These are phyloP conservation scores for Arthrobotrys sphaeroides DNA, from an alignment of 2,329 filamentous ascomycete species.

Conservation along the genomic window DNA sequence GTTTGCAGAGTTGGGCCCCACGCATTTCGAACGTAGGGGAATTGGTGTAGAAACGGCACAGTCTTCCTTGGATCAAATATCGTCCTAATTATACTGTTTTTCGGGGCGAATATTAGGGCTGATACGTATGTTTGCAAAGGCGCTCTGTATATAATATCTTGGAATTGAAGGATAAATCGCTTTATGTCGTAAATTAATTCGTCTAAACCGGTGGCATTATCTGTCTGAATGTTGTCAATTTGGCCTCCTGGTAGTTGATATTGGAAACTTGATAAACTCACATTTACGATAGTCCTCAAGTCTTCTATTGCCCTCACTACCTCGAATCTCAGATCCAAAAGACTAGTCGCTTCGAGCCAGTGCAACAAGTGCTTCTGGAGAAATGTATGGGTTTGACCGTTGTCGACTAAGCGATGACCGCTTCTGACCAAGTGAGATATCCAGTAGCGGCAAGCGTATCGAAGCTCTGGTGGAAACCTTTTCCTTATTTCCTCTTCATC, in stretches of 20 bases:
- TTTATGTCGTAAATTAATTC: not conserved
- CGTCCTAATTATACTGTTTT: not conserved
- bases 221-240: not conserved
- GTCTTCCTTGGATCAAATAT: not conserved
- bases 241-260: not conserved
- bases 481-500: slow-evolving; percentile 55
- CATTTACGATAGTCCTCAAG: not conserved
- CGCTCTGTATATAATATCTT: not conserved
- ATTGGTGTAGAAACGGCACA: not conserved
- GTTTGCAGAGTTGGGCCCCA: not conserved
- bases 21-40: not conserved
- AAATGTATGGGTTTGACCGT: not conserved
- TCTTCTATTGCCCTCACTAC: not conserved
- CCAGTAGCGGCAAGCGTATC: slow-evolving; percentile 56
- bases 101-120: slow-evolving; percentile 1
- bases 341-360: slow-evolving; percentile 15
- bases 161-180: not conserved
- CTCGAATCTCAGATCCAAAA: not conserved
- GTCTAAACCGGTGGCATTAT: not conserved
- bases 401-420: not conserved
- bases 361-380: slow-evolving; percentile 7
- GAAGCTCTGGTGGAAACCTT: slow-evolving; percentile 58
- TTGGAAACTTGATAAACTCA: not conserved
- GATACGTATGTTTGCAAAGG: slow-evolving; percentile 8
- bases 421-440: not conserved